Conservation (phyloP, 73 alveolate genomes). For the Stentor roeselii region DNA sequence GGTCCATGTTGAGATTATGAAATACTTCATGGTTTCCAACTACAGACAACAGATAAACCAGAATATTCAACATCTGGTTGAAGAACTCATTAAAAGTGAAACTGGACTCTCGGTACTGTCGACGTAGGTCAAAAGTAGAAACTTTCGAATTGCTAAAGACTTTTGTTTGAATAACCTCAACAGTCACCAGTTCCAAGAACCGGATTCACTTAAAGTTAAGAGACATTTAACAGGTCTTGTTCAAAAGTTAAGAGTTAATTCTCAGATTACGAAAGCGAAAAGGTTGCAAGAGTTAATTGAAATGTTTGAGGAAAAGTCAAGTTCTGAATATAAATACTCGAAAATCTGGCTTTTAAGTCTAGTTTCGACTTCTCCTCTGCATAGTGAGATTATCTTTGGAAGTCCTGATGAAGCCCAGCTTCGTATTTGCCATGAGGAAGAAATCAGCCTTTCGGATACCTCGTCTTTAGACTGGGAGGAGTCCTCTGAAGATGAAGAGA, state of each 20-base stretch:
- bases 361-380: background rate
- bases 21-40: background rate
- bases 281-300: background rate
- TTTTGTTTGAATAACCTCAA: background rate
- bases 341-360: background rate
- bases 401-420: background rate
- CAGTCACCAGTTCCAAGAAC: conserved; percentile 11
- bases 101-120: background rate
- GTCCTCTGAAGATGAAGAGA: background rate
- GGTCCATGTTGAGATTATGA: background rate
- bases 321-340: background rate
- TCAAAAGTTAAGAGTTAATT: background rate
- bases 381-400: background rate
- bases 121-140: background rate
- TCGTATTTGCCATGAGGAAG: background rate
- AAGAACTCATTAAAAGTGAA: background rate
- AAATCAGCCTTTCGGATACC: background rate
- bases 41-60: background rate
- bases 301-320: background rate
- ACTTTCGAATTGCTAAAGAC: background rate
- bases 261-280: conserved; percentile 10
- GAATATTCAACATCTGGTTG: background rate
- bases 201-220: background rate
- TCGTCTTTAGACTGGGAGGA: background rate
- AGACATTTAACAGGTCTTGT: conserved; percentile 2